These are phyloP conservation scores for Trichosporon sp. DNA, from an alignment of 1,284 basidiomycete species.

Conservation along the genomic window DNA sequence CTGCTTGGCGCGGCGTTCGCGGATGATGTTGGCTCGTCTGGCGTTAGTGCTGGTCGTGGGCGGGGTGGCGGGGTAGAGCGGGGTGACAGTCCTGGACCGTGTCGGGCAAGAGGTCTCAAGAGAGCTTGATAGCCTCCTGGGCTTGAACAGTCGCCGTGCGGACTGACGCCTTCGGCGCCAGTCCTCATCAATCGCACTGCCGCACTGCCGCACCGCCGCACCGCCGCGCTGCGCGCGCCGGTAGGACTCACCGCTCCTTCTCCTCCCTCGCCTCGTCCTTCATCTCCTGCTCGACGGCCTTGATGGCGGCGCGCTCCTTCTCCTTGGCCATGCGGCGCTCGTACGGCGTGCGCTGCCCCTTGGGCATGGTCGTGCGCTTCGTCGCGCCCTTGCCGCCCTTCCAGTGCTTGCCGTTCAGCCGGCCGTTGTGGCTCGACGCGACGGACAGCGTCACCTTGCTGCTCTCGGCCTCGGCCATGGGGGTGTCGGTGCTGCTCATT, in stretches of 20 bases:
- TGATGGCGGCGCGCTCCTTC: slow-evolving; percentile 36
- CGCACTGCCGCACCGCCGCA: not conserved
- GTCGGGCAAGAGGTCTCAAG: too few species aligned
- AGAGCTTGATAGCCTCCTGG: too few species aligned
- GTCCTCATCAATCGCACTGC: too few species aligned
- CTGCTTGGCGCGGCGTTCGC: slow-evolving; percentile 43
- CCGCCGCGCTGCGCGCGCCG: not conserved
- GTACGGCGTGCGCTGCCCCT: slow-evolving; percentile 40
- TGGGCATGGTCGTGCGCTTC: slow-evolving; percentile 37
- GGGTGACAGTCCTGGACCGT: not conserved
- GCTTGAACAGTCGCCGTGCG: too few species aligned
- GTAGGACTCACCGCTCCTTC: slow-evolving; percentile 39
- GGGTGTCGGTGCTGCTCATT: not conserved
- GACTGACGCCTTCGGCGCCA: too few species aligned
- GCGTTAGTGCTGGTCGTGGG: not conserved
- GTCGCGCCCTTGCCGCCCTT: slow-evolving; percentile 44
- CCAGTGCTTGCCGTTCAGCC: slow-evolving; percentile 45
- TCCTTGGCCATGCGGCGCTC: slow-evolving; percentile 43
- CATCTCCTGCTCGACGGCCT: slow-evolving; percentile 46
- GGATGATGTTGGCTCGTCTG: slow-evolving; percentile 43
- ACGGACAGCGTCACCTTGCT: slow-evolving; percentile 12
- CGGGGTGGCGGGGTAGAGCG: not conserved
- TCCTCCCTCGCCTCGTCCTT: slow-evolving; percentile 47
- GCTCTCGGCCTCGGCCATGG: not conserved
- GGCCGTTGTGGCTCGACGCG: slow-evolving; percentile 32